Evolutionary conservation across 1,284 basidiomycete genomes (phyloP).

Genomic region (Malassezia pachydermatis): DNA sequence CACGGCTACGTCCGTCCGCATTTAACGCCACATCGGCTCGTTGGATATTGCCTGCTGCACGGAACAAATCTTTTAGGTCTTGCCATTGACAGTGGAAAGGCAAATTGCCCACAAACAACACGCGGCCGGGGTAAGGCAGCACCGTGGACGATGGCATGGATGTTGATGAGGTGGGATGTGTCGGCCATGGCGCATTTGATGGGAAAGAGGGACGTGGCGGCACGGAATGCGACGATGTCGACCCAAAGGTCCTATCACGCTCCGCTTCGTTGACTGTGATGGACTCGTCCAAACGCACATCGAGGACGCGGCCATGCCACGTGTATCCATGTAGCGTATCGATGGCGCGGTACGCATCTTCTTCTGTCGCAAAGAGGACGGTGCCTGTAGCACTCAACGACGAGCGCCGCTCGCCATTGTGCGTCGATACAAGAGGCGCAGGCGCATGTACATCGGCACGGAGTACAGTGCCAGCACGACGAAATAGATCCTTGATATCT

Average conservation of each 20-base stretch:
- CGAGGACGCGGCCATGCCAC: conserved; percentile 45
- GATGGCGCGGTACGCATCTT: conserved; percentile 48
- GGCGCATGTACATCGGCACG: conserved; percentile 48
- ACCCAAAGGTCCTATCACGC: too few species aligned
- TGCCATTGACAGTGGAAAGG: conserved; percentile 48
- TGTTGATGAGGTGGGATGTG: not conserved
- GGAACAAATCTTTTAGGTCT: conserved; percentile 45
- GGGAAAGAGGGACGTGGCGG: not conserved
- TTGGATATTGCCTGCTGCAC: conserved; percentile 60
- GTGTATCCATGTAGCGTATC: conserved; percentile 49
- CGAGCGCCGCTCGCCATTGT: conserved; percentile 29
- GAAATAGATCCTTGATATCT: conserved; percentile 49
- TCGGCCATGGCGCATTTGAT: not conserved
- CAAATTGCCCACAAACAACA: conserved; percentile 44
- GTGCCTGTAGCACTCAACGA: conserved; percentile 30
- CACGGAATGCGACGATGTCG: not conserved
- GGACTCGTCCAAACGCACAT: conserved; percentile 22
- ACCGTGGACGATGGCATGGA: not conserved
- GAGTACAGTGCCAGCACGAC: conserved; percentile 49
- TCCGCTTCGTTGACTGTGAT: not conserved
- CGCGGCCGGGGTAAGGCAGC: conserved; percentile 37
- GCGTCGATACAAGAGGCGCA: too few species aligned
- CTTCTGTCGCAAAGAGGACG: conserved; percentile 43
- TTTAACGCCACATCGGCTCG: conserved; percentile 86
- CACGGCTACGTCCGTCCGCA: conserved; percentile 79